These are phyloP conservation scores for Corymbia calophylla DNA, from an alignment of 441 rosid genomes.

Conservation along the genomic window DNA sequence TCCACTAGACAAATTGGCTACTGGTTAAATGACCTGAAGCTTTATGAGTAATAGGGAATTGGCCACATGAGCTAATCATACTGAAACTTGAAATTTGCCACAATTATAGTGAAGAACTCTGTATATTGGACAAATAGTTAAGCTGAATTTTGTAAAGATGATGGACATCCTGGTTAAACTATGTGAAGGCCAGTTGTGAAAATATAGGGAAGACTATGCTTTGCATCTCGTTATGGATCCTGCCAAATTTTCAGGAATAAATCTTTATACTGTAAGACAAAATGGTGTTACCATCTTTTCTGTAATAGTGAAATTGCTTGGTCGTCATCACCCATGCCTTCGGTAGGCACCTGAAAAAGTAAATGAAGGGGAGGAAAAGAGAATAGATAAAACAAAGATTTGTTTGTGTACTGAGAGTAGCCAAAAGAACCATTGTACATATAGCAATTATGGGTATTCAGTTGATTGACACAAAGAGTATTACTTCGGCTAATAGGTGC, in stretches of 20 bases:
- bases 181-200: background rate
- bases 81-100: background rate
- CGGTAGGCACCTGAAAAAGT: background rate
- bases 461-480: no score
- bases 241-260: background rate
- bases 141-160: background rate
- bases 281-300: background rate
- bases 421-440: no score
- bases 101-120: background rate
- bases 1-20: background rate
- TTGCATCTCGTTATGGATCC: background rate
- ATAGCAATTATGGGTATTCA: no score
- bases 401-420: no score
- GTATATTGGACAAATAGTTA: background rate
- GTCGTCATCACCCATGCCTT: fast-evolving
- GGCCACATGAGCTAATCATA: background rate
- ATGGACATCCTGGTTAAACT: background rate
- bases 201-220: background rate
- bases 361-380: background rate
- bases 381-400: background rate
- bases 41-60: background rate
- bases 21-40: background rate
- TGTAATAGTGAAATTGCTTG: background rate
- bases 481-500: no score
- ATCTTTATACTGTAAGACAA: fast-evolving